Evolutionary conservation across 2,329 filamentous ascomycete genomes (phyloP).

Genomic region (Pseudohalonectria lignicola): DNA sequence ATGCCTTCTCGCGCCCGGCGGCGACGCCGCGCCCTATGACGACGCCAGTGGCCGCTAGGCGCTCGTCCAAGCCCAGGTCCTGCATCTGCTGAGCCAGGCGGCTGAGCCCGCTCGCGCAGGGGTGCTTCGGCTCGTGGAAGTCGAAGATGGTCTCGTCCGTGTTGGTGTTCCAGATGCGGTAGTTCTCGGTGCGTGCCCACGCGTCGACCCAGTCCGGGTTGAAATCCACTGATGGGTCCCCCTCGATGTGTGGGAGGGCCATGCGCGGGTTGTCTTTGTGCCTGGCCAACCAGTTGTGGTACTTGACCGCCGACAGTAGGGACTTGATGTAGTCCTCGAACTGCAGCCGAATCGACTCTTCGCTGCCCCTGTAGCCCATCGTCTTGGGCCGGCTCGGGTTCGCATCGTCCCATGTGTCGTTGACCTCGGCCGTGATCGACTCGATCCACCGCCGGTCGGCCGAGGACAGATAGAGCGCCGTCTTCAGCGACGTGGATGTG

Average conservation of each 20-base stretch:
- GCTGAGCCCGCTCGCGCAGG: constrained; percentile 81
- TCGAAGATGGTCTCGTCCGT: constrained; percentile 87
- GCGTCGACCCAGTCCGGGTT: constrained; percentile 73
- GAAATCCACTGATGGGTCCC: constrained; percentile 79
- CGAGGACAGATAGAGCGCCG: constrained; percentile 66
- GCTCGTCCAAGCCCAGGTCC: constrained; percentile 87
- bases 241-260: constrained; percentile 57
- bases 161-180: constrained; percentile 71
- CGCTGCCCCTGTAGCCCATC: constrained; percentile 87
- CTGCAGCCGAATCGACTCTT: constrained; percentile 93
- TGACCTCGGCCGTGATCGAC: constrained; percentile 82
- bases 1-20: constrained; percentile 79
- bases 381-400: constrained; percentile 88
- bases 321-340: constrained; percentile 95
- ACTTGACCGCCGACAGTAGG: constrained; percentile 80
- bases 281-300: constrained; percentile 56
- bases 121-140: constrained; percentile 85
- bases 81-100: constrained; percentile 85
- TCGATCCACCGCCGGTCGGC: constrained; percentile 96
- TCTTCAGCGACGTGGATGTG: constrained; percentile 65
- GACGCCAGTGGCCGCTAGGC: constrained; percentile 73
- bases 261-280: constrained; percentile 46
- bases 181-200: constrained; percentile 85
- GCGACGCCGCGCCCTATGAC: constrained; percentile 82
- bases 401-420: constrained; percentile 91